Conservation (phyloP, 495 filamentous ascomycete species). For the Podospora comata region DNA sequence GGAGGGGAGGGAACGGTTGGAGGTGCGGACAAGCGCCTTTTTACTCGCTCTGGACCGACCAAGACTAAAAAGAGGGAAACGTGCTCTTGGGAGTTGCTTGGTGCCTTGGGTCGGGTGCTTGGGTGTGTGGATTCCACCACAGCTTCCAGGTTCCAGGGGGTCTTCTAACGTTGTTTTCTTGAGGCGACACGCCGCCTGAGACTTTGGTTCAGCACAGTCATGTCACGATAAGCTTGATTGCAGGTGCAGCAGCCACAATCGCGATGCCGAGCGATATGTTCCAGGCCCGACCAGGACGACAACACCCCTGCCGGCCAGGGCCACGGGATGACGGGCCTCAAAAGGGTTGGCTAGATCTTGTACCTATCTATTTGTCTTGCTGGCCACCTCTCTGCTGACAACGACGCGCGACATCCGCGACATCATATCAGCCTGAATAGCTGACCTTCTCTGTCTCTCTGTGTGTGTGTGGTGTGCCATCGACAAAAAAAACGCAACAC, state of each 20-base stretch:
- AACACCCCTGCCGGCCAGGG: not conserved
- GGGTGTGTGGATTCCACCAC: not conserved
- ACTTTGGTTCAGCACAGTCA: not conserved
- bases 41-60: not conserved
- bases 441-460: not conserved
- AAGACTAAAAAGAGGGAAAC: not conserved
- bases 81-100: not conserved
- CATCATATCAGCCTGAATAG: not conserved
- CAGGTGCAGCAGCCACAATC: not conserved
- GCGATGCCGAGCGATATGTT: not conserved
- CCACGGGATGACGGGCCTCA: conserved; percentile 18
- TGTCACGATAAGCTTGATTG: not conserved
- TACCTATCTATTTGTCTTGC: not conserved
- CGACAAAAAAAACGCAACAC: not conserved
- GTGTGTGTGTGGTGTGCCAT: not conserved
- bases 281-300: not conserved
- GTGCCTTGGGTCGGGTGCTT: not conserved
- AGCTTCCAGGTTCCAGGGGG: not conserved
- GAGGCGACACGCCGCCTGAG: not conserved
- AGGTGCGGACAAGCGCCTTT: conserved; percentile 3
- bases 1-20: not conserved
- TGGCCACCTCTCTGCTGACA: not conserved
- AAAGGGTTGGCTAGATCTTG: conserved; percentile 8
- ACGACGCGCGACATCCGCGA: not conserved
- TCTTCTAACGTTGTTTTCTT: not conserved